phyloP scores from a whole-genome alignment of 2,329 filamentous ascomycete genomes.

The Ophiocordyceps robertsii region DNA sequence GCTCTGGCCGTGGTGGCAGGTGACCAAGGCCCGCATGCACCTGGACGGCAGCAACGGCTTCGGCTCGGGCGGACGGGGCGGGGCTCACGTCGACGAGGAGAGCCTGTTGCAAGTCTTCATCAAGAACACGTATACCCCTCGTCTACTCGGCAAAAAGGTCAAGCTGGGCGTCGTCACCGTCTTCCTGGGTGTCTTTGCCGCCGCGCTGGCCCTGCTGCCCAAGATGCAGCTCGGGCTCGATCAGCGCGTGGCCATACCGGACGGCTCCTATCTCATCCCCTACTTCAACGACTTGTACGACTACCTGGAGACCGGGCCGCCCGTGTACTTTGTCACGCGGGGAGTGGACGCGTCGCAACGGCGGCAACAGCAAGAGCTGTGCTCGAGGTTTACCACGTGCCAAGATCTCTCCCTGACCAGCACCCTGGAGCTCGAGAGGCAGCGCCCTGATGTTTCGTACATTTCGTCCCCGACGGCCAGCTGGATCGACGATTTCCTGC shows the following conservation, averaged over 20 bases:
- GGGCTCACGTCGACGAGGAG: conserved; percentile 68
- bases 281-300: conserved; percentile 95
- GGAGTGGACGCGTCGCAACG: conserved; percentile 68
- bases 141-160: conserved; percentile 63
- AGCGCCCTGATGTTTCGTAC: conserved; percentile 75
- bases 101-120: conserved; percentile 77
- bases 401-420: conserved; percentile 74
- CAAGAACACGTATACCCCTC: conserved; percentile 75
- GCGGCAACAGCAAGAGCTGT: conserved; percentile 69
- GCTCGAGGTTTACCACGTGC: conserved; percentile 83
- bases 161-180: conserved; percentile 65
- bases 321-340: conserved; percentile 89
- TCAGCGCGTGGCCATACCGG: conserved; percentile 86
- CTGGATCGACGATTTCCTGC: conserved; percentile 94
- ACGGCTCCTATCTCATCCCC: conserved; percentile 84
- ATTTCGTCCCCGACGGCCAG: conserved; percentile 80
- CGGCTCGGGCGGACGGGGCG: conserved; percentile 34
- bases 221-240: conserved; percentile 79
- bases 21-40: conserved; percentile 60
- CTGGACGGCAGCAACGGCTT: conserved; percentile 45
- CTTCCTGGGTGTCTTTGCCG: conserved; percentile 80
- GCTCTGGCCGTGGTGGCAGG: conserved; percentile 78
- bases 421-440: conserved; percentile 85
- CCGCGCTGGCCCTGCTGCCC: conserved; percentile 72
- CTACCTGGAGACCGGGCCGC: conserved; percentile 83